Evolutionary conservation across 2,329 filamentous ascomycete species (phyloP).

Genomic region (Monilinia fructigena): DNA sequence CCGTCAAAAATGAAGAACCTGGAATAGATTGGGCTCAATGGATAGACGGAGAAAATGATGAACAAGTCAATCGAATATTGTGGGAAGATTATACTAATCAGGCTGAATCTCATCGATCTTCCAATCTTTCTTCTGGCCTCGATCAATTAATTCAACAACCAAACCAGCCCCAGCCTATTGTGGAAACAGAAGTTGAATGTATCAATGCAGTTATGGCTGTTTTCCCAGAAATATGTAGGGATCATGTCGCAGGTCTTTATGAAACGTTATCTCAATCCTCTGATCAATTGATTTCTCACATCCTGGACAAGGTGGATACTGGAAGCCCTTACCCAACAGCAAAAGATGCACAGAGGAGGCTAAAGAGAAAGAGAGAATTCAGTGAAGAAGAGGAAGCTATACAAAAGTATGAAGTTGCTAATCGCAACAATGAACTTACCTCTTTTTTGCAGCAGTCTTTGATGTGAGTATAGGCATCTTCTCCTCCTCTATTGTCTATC

Average conservation of each 20-base stretch:
- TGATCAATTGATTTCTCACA: slow-evolving; percentile 38
- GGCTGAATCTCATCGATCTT: neutral
- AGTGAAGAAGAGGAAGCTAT: slow-evolving; percentile 42
- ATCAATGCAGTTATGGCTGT: slow-evolving; percentile 44
- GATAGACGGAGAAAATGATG: slow-evolving; percentile 7
- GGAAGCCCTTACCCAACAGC: slow-evolving; percentile 46
- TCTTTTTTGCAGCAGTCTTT: slow-evolving; percentile 23
- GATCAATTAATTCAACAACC: neutral
- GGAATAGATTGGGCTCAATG: slow-evolving; percentile 3
- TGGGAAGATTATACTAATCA: neutral
- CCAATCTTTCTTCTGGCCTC: neutral
- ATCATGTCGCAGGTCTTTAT: slow-evolving; percentile 45
- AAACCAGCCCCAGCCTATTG: neutral
- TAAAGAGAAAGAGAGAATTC: slow-evolving; percentile 42
- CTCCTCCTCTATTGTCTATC: neutral
- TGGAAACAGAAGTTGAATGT: slow-evolving; percentile 30
- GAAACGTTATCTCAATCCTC: slow-evolving; percentile 31
- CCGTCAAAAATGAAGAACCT: neutral
- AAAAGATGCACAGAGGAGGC: slow-evolving; percentile 39
- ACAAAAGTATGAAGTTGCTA: slow-evolving; percentile 38
- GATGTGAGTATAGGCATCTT: slow-evolving; percentile 17
- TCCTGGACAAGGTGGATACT: slow-evolving; percentile 46
- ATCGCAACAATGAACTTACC: slow-evolving; percentile 29
- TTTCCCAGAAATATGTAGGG: slow-evolving; percentile 49
- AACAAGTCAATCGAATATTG: slow-evolving; percentile 12